A percentile compares a stretch with the other conserved stretches of the same genome.
Conservation (phyloP, 768 basidiomycete genomes). For the Gelatoporia subvermispora region DNA sequence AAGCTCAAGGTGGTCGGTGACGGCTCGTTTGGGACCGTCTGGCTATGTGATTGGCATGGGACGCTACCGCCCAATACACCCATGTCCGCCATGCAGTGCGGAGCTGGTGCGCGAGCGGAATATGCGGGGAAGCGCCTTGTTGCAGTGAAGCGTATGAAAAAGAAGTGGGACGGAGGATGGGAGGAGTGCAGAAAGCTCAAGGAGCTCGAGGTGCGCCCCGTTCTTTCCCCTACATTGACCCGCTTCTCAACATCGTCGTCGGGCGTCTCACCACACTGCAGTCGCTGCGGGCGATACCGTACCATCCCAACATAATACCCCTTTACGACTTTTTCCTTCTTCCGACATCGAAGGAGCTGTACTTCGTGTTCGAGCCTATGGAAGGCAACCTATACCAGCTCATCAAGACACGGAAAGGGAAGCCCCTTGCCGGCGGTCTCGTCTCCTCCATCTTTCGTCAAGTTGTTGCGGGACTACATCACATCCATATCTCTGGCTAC, state of each 20-base stretch:
- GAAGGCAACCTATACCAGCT: conserved; percentile 99
- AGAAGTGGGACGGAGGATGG: conserved; percentile 97
- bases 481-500: conserved; percentile 89
- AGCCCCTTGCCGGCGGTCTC: conserved; percentile 93
- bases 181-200: conserved; percentile 93
- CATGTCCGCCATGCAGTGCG: conserved; percentile 93
- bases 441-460: conserved; percentile 93
- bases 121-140: conserved; percentile 94
- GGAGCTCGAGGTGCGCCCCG: conserved; percentile 81
- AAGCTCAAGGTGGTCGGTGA: conserved; percentile 96
- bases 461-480: conserved; percentile 83
- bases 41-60: conserved; percentile 99
- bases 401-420: conserved; percentile 93
- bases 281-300: conserved; percentile 92
- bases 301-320: conserved; percentile 96
- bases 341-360: conserved; percentile 93
- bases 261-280: conserved; percentile 28
- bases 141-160: conserved; percentile 98
- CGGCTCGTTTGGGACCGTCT: conserved; percentile 97
- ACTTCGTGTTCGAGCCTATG: conserved; percentile 99
- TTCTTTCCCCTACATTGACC: conserved; percentile 7
- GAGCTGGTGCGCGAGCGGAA: conserved; percentile 86
- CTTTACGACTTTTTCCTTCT: conserved; percentile 98
- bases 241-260: conserved; percentile 1
- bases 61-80: conserved; percentile 87